Evolutionary conservation across 345 rosid species (phyloP).

Genomic region (Eucalyptus dawsonii): DNA sequence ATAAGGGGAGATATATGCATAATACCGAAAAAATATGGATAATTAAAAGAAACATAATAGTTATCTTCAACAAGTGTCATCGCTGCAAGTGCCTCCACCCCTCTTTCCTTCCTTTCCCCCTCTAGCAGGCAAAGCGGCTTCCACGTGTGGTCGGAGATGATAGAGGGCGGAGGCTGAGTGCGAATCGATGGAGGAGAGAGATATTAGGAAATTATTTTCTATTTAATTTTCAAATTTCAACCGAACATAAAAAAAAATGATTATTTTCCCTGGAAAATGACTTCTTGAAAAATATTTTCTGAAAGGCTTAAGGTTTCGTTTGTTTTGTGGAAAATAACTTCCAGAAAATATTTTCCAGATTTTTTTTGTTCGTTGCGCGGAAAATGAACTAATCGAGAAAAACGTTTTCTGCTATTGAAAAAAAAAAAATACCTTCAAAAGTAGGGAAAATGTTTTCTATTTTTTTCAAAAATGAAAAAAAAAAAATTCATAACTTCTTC

Average conservation of each 20-base stretch:
- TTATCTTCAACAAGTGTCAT: not conserved
- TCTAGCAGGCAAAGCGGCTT: not conserved
- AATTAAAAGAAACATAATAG: not conserved
- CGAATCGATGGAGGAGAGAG: not conserved
- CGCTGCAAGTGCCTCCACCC: not conserved
- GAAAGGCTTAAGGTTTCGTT: fast-evolving
- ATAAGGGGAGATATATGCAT: not conserved
- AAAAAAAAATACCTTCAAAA: too few relatives aligned
- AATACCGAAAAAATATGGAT: not conserved
- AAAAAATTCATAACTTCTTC: too few relatives aligned
- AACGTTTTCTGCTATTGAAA: fast-evolving
- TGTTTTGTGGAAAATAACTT: too few relatives aligned
- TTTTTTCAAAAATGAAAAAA: too few relatives aligned
- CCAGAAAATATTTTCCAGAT: fast-evolving
- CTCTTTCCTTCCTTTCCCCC: not conserved
- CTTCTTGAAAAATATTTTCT: too few relatives aligned
- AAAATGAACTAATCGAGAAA: too few relatives aligned
- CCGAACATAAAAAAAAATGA: too few relatives aligned
- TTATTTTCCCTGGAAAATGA: too few relatives aligned
- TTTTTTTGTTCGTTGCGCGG: fast-evolving
- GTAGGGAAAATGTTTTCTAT: too few relatives aligned
- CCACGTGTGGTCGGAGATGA: not conserved
- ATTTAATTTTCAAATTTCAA: too few relatives aligned
- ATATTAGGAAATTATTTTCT: not conserved
- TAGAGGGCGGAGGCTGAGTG: not conserved